These are phyloP conservation scores for Artomyces pyxidatus DNA, from an alignment of 768 basidiomycete genomes.

Conservation along the genomic window DNA sequence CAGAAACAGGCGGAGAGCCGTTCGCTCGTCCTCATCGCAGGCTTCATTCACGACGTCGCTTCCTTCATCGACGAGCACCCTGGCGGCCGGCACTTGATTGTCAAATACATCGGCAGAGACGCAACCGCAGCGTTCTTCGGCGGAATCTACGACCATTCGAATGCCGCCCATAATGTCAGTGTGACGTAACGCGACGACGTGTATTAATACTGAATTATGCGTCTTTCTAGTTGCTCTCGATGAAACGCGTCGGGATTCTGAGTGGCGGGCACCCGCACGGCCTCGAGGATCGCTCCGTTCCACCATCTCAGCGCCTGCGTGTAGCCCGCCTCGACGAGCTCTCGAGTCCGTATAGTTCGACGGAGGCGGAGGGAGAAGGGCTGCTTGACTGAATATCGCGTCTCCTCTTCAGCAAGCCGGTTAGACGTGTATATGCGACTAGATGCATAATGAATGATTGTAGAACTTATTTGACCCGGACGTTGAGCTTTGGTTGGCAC, in stretches of 20 bases:
- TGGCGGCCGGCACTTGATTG: slow-evolving; percentile 77
- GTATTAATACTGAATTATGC: background rate
- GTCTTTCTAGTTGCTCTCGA: slow-evolving; percentile 40
- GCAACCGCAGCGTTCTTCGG: slow-evolving; percentile 94
- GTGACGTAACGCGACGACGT: background rate
- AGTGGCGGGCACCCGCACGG: slow-evolving; percentile 47
- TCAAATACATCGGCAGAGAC: slow-evolving; percentile 82
- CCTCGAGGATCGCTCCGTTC: slow-evolving; percentile 36
- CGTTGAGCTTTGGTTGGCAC: no score
- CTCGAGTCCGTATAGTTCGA: slow-evolving; percentile 24
- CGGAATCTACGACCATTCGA: slow-evolving; percentile 82
- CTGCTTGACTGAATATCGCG: slow-evolving; percentile 26
- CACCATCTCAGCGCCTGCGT: slow-evolving; percentile 40
- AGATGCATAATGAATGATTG: no score
- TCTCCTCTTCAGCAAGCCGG: no score
- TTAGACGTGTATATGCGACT: no score
- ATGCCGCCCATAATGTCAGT: slow-evolving; percentile 77
- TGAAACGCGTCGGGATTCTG: slow-evolving; percentile 53
- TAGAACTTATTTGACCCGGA: no score
- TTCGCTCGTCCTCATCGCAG: slow-evolving; percentile 78
- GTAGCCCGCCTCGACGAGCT: slow-evolving; percentile 33
- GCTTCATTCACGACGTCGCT: slow-evolving; percentile 88
- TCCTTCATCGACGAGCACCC: slow-evolving; percentile 87
- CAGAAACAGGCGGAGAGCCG: slow-evolving; percentile 72
- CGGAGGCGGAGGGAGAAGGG: slow-evolving; percentile 27